Base-by-base conservation (phyloP, 2,329 filamentous ascomycete genomes). In the Cryphonectria japonica region DNA sequence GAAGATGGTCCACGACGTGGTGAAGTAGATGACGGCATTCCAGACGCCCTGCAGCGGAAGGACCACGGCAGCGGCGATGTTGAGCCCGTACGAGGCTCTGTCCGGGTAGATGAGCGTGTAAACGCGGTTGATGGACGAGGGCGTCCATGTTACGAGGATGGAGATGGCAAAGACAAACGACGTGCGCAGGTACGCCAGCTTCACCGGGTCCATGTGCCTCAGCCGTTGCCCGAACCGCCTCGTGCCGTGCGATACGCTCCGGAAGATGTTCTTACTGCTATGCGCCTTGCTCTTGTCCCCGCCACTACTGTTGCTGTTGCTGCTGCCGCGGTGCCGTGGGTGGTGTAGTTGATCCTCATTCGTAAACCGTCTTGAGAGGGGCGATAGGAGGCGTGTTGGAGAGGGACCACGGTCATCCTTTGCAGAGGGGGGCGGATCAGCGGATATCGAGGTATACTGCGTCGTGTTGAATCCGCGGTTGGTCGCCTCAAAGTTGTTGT, bases 21-120 rank as follows among this genome's bases (percentile, higher is more conserved):
- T 86, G 72, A 92, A 88, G 80, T 94, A 95, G 69, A 96, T 93
- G 67, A 93, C 82, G 41, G 89, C 87, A 77, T 95, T 95, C 92
- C 93, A 95, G 43, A 94, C 87, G 0, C 93, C 93, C 78, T 95
- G 93, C 1, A 94, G 83, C 0, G 93, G 92, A 4, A 95, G 83
- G 0, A 95, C 92, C 1, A 93, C 84, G 2, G 91, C 90, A 8
- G 91, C 90, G 1, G 88, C 87, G 66, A 93, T 86, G 77, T 92
- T 91, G 66, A 94, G 87, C 14, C 85, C 86, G 77, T 89, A 95
- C 71, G 85, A 86, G 41, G 85, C 83, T 11, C 81, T 75, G 16
- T 84, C 77, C 0, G 87, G 87, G 66, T 87, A 80, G 9, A 89
- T 80, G 73, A 94, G 85, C 73, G 89, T 87, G 80, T 94, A 91